Conservation (phyloP, 140 eudicot genomes). For the Cichorium intybus region DNA sequence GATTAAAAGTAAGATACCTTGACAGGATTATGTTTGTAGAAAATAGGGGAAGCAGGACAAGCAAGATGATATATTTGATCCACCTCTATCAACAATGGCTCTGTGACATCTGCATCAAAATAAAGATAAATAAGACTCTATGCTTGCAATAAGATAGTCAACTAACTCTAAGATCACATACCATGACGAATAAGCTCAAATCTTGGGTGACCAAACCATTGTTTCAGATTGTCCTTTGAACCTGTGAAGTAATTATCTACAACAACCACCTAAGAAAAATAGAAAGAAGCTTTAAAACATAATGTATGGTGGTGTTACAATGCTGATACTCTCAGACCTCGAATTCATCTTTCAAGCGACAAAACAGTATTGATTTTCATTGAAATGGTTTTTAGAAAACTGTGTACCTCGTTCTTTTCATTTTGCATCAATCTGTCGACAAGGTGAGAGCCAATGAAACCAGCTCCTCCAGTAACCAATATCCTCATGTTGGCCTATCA, state of each 20-base stretch:
- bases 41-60: conserved; percentile 98
- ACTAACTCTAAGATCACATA: conserved; percentile 16
- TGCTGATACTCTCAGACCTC: neutral
- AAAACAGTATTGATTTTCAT: neutral
- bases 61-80: conserved; percentile 99
- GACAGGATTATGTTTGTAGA: conserved; percentile 96
- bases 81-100: conserved; percentile 83
- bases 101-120: conserved; percentile 80
- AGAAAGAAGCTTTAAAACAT: neutral
- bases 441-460: conserved; percentile 93
- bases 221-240: conserved; percentile 85
- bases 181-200: conserved; percentile 99
- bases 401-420: conserved; percentile 86
- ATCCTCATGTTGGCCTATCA: conserved; percentile 93
- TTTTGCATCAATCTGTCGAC: conserved; percentile 91
- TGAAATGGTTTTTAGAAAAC: neutral
- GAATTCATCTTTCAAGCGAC: conserved; percentile 8
- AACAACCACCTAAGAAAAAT: conserved; percentile 65
- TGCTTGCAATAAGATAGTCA: no score
- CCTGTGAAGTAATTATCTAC: conserved; percentile 96
- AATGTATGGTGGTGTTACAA: neutral
- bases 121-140: neutral
- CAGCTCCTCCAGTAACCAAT: conserved; percentile 96
- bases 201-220: conserved; percentile 99
- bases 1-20: conserved; percentile 46